A percentile compares a stretch with the other conserved stretches of the same genome.
Evolutionary conservation across 2,329 filamentous ascomycete species (phyloP).

Genomic region (Neofusicoccum sp.): DNA sequence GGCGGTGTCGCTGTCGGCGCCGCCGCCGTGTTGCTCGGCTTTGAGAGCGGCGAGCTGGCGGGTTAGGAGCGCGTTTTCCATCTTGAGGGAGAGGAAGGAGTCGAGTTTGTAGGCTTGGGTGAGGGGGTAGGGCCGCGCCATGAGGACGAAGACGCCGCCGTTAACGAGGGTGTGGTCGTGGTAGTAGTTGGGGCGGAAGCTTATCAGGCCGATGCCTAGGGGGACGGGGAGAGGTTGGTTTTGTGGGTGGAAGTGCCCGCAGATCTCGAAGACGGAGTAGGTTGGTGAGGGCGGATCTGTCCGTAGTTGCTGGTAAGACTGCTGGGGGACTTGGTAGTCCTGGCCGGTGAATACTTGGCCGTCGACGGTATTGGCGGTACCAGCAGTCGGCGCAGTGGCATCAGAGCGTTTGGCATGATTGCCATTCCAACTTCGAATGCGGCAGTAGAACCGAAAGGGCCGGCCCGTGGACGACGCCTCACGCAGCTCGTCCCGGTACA

Average conservation of each 20-base stretch:
- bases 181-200: not conserved
- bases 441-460: constrained; percentile 13
- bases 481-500: constrained; percentile 5
- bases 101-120: constrained; percentile 2
- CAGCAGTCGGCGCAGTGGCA: not conserved
- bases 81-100: constrained; percentile 10
- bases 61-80: constrained; percentile 1
- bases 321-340: too few species aligned
- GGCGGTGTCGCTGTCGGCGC: not conserved
- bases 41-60: not conserved
- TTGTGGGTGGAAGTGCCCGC: not conserved
- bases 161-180: too few species aligned
- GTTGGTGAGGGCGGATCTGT: not conserved
- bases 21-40: not conserved
- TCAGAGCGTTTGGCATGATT: too few species aligned
- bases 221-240: not conserved
- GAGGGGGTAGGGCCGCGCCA: constrained; percentile 13
- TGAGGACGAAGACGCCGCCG: constrained; percentile 9
- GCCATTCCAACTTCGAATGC: not conserved
- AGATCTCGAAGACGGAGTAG: constrained; percentile 6
- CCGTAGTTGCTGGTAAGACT: too few species aligned
- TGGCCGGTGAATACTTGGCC: not conserved
- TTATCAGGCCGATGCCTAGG: not conserved
- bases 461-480: constrained; percentile 8
- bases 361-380: not conserved